Evolutionary conservation across 176 grass and related monocot genomes (phyloP), one percentile per base, ranked within the genome.

Genomic region (Aegilops umbellulata): DNA sequence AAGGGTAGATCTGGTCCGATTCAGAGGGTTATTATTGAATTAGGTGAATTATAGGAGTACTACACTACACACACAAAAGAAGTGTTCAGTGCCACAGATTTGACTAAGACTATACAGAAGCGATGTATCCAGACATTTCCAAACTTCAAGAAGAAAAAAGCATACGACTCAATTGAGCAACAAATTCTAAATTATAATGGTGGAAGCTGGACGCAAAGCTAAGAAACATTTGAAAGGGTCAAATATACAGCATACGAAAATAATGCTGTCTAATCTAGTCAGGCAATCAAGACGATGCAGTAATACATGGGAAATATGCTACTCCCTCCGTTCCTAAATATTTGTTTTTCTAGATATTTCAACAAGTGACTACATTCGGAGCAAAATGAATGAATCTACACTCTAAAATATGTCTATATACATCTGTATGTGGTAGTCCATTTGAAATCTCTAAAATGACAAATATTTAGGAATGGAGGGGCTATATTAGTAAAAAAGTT

Each of bases 1-100:
- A 69, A 65, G 39, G 38, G n/a, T 20, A 65, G 61, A 62, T 29
- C 34, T 65, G 49, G 27, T 90, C 63, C 29, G 80, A 74, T 69
- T 67, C 29, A 60, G 61, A 81, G 42, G 66, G 61, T 74, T 74
- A 81, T 67, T 84, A 75, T 68, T 87, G 69, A 69, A 84, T 91
- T 87, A 84, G 60, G 81, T 80, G 27, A 66, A 74, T 30, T 60
- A 49, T 60, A 49, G 14, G 46, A 51, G 47, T 51, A 19, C 67
- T 24, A 78, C 58, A 83, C 69, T 61, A 65, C 44, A 58, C 17
- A 57, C 60, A 62, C 47, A 25, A 26, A n/a, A 42, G 3, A 22
- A 74, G 65, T 67, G 83, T 55, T 55, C 62, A 27, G 31, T 58
- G 62, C 74, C 13, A 36, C 61, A 20, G 8, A 66, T 55, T 77